Conservation (phyloP, 495 filamentous ascomycete species). For the Friedmanniomyces simplex region DNA sequence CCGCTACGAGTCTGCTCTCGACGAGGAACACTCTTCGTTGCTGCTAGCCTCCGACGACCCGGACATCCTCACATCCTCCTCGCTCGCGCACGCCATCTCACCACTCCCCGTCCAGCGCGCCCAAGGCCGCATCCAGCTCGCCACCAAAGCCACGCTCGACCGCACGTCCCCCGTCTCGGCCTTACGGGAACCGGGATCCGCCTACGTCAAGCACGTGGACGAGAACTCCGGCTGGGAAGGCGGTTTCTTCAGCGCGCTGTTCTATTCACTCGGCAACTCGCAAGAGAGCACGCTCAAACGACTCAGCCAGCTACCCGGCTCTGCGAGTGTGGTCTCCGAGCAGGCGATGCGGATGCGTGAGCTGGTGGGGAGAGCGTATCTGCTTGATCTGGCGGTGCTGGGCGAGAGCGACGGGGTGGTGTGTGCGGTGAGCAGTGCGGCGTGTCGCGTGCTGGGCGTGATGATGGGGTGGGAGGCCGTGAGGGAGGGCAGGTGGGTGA, state of each 20-base stretch:
- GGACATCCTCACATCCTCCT: slow-evolving; percentile 47
- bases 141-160: slow-evolving; percentile 44
- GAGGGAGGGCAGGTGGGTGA: slow-evolving; percentile 47
- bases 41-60: slow-evolving; percentile 65
- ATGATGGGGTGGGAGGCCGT: slow-evolving; percentile 73
- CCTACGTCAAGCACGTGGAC: slow-evolving; percentile 49
- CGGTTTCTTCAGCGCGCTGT: slow-evolving; percentile 60
- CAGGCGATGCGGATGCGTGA: slow-evolving; percentile 48
- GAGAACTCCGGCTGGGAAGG: slow-evolving; percentile 65
- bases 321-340: slow-evolving; percentile 31
- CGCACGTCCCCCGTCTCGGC: slow-evolving; percentile 14
- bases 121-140: slow-evolving; percentile 56
- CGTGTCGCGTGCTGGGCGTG: slow-evolving; percentile 59
- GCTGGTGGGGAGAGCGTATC: slow-evolving; percentile 57
- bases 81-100: slow-evolving; percentile 34
- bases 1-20: slow-evolving; percentile 25
- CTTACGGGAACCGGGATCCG: slow-evolving; percentile 28
- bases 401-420: slow-evolving; percentile 52
- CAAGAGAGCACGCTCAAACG: neutral
- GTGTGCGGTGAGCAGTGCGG: slow-evolving; percentile 54
- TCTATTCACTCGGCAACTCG: slow-evolving; percentile 50
- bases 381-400: slow-evolving; percentile 60
- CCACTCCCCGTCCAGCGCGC: slow-evolving; percentile 33
- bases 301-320: neutral
- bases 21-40: slow-evolving; percentile 26